Conservation (phyloP, 495 filamentous ascomycete species). For the Aspergillus asperescens region DNA sequence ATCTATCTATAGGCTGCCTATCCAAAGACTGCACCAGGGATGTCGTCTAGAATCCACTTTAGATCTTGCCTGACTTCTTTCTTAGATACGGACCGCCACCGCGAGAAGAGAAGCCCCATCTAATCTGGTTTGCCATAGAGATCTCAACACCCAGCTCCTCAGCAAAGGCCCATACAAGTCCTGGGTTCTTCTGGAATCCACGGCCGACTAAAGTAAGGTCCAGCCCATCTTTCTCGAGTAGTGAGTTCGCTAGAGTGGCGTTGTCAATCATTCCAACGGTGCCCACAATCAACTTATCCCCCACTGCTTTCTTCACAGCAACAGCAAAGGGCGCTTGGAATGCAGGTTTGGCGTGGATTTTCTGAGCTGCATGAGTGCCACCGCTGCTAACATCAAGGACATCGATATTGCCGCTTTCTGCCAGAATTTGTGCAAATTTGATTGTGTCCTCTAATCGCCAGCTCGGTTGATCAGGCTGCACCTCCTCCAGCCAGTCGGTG, state of each 20-base stretch:
- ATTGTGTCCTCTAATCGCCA: constrained; percentile 58
- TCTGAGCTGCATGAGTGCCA: constrained; percentile 56
- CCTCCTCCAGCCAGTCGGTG: constrained; percentile 57
- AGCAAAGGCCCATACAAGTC: constrained; percentile 58
- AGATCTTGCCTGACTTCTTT: constrained; percentile 6
- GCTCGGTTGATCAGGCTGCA: constrained; percentile 37
- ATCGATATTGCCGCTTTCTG: constrained; percentile 53
- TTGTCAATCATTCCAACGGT: constrained; percentile 61
- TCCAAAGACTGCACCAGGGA: neutral
- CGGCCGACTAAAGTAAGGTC: constrained; percentile 60
- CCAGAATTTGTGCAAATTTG: constrained; percentile 49
- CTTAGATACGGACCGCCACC: constrained; percentile 14
- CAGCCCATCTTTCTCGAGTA: constrained; percentile 52
- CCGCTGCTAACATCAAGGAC: constrained; percentile 63
- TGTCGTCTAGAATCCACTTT: neutral
- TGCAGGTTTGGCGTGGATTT: constrained; percentile 49
- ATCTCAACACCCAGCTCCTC: constrained; percentile 58
- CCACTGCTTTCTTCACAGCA: constrained; percentile 58
- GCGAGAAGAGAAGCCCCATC: constrained; percentile 42
- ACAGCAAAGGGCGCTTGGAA: constrained; percentile 64
- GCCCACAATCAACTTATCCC: constrained; percentile 53
- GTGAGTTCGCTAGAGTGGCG: constrained; percentile 51
- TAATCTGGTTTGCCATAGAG: constrained; percentile 57
- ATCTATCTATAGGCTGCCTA: neutral
- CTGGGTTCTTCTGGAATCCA: constrained; percentile 61